Evolutionary conservation across 169 alveolate species (phyloP), one percentile per base, ranked within the genome.

Genomic region (Babesia divergens): DNA sequence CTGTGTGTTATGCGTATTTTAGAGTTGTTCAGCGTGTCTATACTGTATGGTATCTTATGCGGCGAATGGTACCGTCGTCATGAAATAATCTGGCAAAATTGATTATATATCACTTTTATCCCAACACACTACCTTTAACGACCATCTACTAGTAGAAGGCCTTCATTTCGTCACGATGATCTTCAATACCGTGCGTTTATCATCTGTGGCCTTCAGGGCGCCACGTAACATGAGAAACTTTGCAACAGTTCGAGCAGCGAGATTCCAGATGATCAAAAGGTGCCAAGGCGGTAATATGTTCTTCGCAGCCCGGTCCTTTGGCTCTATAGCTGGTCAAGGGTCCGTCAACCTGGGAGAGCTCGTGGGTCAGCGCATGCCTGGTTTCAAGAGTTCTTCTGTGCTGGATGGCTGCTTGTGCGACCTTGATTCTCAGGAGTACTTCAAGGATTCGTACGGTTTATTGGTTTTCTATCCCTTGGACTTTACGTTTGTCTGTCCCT

Each of bases 401-500:
- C 65, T 79, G 42, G 67, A 84, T 35, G 81, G 76, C 18, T 87
- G 64, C 58, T 52, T 88, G 31, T 51, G 59, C 34, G 82, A 88
- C 50, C 77, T 88, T 24, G 77, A 83, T 44, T 43, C 85, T 14
- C 46, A 79, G 37, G 84, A 83, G 13, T 81, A 86, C 54, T 65
- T 83, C 54, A 82, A 81, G 32, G 86, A 74, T 16, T 67, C 77
- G 38, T 85, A 83, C 62, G 91, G 89, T 31, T 52, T 86, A 42
- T 35, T 89, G 42, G 64, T 89, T n/a, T 89, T 89, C 37, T 89
- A 89, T 69, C 93, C 93, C 11, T 60, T 89, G 72, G 90, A 89
- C 60, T 89, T 82, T 43, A 89, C 93, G 43, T 89, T 89, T 42
- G 93, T 89, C 22, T 89, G 93, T 38, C 93, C 93, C 22, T 79